Conservation (phyloP, 2,329 filamentous ascomycete genomes). For the Fusarium heterosporum region DNA sequence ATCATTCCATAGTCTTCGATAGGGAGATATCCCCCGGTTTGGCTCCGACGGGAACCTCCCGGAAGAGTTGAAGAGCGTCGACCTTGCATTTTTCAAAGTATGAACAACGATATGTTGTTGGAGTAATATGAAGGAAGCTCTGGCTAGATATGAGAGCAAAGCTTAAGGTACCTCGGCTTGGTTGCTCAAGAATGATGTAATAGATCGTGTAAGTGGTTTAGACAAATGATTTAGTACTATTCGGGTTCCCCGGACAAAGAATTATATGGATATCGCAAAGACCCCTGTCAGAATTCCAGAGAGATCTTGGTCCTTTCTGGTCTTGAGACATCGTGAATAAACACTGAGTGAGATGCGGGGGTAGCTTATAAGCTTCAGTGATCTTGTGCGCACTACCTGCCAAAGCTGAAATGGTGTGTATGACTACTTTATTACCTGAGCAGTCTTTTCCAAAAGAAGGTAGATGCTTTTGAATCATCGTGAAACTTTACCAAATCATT, state of each 20-base stretch:
- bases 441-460: slow-evolving; percentile 19
- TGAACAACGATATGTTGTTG: background rate
- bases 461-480: background rate
- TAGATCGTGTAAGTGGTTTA: slow-evolving; percentile 30
- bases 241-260: slow-evolving; percentile 13
- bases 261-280: slow-evolving; percentile 5
- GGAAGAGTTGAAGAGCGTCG: slow-evolving; percentile 51
- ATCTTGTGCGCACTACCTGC: slow-evolving; percentile 22
- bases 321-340: background rate
- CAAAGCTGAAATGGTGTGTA: slow-evolving; percentile 23
- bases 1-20: slow-evolving; percentile 85
- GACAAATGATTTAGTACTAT: slow-evolving; percentile 5
- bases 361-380: slow-evolving; percentile 36
- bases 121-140: slow-evolving; percentile 5
- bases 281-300: background rate
- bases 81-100: slow-evolving; percentile 49
- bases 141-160: background rate
- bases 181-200: slow-evolving; percentile 41
- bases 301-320: background rate
- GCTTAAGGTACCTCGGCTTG: slow-evolving; percentile 3
- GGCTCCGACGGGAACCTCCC: slow-evolving; percentile 49
- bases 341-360: slow-evolving; percentile 21
- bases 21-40: slow-evolving; percentile 64
- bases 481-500: slow-evolving; percentile 11
- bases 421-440: slow-evolving; percentile 28